Base-by-base conservation (phyloP, 1,284 basidiomycete genomes). In the Ustilago nuda region DNA sequence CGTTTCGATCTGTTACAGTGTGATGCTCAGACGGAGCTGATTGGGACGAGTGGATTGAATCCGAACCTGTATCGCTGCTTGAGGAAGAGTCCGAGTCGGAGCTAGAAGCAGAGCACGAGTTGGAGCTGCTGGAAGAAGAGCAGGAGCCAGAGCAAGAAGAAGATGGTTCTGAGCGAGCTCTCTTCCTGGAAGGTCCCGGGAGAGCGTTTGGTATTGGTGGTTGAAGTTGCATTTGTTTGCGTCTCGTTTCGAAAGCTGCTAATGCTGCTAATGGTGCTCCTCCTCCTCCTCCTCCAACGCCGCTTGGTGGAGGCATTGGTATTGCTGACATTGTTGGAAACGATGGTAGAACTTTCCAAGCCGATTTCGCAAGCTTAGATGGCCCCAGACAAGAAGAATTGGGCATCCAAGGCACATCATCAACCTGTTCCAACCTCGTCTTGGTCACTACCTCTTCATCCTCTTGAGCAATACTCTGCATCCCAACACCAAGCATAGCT, bases 191-290 rank as follows among this genome's bases (percentile, higher is more conserved):
- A 15, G 23, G n/a, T 3, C 15, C 23, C 19, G 50, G 35, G 13
- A n/a, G n/a, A 9, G n/a, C 5, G 33, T 37, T 27, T 27, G 1
- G 23, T 15, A 33, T 46, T 15, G 13, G 37, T 19, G 54, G 39
- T 19, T 37, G 4, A 13, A 35, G 30, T 17, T 48, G 60, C 50
- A 67, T 58, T 13, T 61, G 61, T 33, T 66, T 66, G 6, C 59
- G 54, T 30, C 50, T 61, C 4, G 69, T 60, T 15, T 76, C 74
- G 36, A 76, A 72, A 2, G 74, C 74, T 15, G 74, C 66, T 59
- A 76, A 53, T 23, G 74, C 69, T 8, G 68, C 59, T 8, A 62
- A 54, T 17, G 68, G 58, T 1, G 52, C 58, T 8, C 51, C 62
- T 19, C 56, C 39, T 11, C 51, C 15, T 11, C 39, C 27, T 1